phyloP scores from a whole-genome alignment of 2,329 filamentous ascomycete genomes.

The Verticillium isaacii region DNA sequence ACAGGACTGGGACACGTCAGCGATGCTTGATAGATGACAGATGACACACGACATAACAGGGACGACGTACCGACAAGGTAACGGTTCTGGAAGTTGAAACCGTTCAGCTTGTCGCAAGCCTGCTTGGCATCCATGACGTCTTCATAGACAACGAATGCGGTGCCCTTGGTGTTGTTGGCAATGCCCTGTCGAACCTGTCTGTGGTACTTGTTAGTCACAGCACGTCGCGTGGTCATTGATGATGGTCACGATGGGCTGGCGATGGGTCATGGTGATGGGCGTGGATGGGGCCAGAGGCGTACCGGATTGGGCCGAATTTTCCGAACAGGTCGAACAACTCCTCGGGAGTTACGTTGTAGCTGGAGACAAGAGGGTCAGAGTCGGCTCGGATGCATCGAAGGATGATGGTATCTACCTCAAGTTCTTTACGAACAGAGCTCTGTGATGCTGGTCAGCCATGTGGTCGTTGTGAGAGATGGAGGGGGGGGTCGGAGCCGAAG shows the following conservation, averaged over 20 bases:
- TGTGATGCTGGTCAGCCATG: constrained; percentile 37
- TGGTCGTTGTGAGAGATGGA: constrained; percentile 1
- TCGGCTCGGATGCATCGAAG: constrained; percentile 22
- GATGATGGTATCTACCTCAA: constrained; percentile 63
- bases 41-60: no score
- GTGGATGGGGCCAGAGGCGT: constrained; percentile 33
- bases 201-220: constrained; percentile 9
- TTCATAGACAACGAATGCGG: constrained; percentile 98
- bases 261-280: constrained; percentile 2
- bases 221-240: constrained; percentile 6
- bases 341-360: constrained; percentile 98
- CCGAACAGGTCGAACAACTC: constrained; percentile 98
- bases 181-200: constrained; percentile 99
- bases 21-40: background rate
- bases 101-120: constrained; percentile 98
- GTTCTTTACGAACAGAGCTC: constrained; percentile 99
- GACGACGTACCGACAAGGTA: constrained; percentile 85
- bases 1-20: constrained; percentile 43
- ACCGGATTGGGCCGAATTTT: constrained; percentile 95
- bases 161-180: constrained; percentile 94
- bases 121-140: constrained; percentile 98
- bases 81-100: constrained; percentile 99
- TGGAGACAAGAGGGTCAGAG: constrained; percentile 27
- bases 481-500: background rate
- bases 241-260: constrained; percentile 4